Evolutionary conservation across 2,329 filamentous ascomycete species (phyloP), one percentile per base, ranked within the genome.

Genomic region (Nigrograna mackinnonii): DNA sequence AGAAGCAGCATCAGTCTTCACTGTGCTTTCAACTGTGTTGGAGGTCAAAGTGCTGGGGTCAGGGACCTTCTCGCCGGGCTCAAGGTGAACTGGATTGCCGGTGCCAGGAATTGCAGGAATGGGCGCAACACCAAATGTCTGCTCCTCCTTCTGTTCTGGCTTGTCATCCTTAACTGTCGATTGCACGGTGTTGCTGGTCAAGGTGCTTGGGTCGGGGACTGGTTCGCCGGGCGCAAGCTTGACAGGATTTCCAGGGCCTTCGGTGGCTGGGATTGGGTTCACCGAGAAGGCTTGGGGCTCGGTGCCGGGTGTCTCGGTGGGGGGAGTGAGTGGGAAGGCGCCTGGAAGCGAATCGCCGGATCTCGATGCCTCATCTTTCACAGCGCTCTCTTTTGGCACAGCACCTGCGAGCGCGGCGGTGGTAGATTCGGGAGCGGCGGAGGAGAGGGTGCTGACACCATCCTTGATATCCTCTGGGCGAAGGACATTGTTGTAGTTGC

Each of bases 401-500:
- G 83, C 71, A 38, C 78, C 84, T 44, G 86, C 86, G 66, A 91
- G 77, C 31, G 76, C 78, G 54, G 85, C 84, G 41, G 88, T 91
- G 33, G 87, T 86, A 36, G 88, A 85, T 45, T 80, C 77, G 43
- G 89, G 86, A 24, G 82, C 79, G 45, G 82, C 85, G 37, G 84
- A 85, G 55, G 84, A 88, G 67, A 87, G 79, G 46, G 80, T 77
- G 51, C 66, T 63, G 37, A 78, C 73, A 43, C 77, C 64, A 38
- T 75, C 71, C 38, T 70, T 69, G 57, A 96, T 86, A 63, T 89
- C 80, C 50, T 90, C 82, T 44, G 87, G 83, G 30, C 82, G 80
- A 43, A 99, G 80, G 52, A 96, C 84, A 82, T 97, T 97, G 80
- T 97, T 97, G 60, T 91, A 78, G 79, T 92, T 96, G 61, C 88